Evolutionary conservation across 2,329 filamentous ascomycete species (phyloP).

Genomic region (Penicillium sp.): DNA sequence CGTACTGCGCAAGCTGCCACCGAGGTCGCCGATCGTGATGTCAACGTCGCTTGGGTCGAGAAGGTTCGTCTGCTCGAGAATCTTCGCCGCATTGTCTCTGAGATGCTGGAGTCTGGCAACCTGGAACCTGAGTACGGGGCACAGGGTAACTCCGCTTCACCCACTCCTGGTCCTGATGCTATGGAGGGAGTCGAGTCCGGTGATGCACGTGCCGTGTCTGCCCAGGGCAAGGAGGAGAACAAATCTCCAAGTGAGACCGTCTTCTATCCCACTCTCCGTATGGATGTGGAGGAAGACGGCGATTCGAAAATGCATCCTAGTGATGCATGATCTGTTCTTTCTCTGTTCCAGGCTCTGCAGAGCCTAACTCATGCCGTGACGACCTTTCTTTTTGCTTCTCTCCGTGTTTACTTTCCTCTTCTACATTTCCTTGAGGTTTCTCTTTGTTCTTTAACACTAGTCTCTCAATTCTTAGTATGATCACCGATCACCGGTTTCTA

Average conservation of each 20-base stretch:
- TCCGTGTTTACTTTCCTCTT: neutral
- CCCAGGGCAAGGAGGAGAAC: conserved; percentile 37
- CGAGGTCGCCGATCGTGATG: conserved; percentile 40
- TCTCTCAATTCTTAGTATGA: too few relatives aligned
- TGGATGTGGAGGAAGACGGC: conserved; percentile 37
- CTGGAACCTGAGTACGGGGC: conserved; percentile 34
- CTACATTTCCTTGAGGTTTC: neutral
- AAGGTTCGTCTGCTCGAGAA: conserved; percentile 62
- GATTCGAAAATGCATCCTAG: conserved; percentile 38
- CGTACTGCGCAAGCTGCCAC: conserved; percentile 39
- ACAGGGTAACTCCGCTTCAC: conserved; percentile 17
- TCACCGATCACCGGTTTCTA: too few relatives aligned
- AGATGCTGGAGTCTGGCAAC: conserved; percentile 53
- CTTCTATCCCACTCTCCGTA: conserved; percentile 34
- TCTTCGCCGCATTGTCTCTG: conserved; percentile 55
- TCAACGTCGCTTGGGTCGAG: conserved; percentile 58
- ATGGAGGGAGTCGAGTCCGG: conserved; percentile 37
- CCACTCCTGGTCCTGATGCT: conserved; percentile 18
- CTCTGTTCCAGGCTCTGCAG: neutral
- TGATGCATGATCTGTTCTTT: conserved; percentile 17
- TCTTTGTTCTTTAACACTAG: neutral
- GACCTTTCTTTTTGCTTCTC: conserved; percentile 15
- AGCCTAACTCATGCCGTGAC: conserved; percentile 19
- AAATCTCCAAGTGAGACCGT: conserved; percentile 28
- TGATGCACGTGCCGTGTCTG: conserved; percentile 40